Evolutionary conservation across 2,329 filamentous ascomycete species (phyloP).

Genomic region (Microcyclosporella mali): DNA sequence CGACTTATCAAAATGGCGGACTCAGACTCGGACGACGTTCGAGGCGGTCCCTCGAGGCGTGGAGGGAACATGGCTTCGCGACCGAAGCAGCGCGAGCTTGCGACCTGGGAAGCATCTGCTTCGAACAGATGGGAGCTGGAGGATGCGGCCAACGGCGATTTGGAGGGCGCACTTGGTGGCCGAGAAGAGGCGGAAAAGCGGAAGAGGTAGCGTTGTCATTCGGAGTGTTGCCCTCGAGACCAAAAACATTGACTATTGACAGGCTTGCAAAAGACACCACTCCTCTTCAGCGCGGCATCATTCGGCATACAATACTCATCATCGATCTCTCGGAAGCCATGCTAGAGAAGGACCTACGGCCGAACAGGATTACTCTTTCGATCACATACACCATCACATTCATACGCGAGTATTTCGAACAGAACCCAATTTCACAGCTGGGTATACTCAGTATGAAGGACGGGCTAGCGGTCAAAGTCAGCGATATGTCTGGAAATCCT

Average conservation of each 20-base stretch:
- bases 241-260: slow-evolving; percentile 6
- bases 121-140: slow-evolving; percentile 29
- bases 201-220: slow-evolving; percentile 23
- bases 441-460: slow-evolving; percentile 91
- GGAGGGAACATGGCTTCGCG: slow-evolving; percentile 21
- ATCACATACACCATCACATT: slow-evolving; percentile 81
- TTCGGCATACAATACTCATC: slow-evolving; percentile 87
- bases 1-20: slow-evolving; percentile 20
- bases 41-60: slow-evolving; percentile 6
- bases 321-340: slow-evolving; percentile 91
- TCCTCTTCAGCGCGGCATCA: slow-evolving; percentile 91
- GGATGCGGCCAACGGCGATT: slow-evolving; percentile 30
- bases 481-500: slow-evolving; percentile 86
- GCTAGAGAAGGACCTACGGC: slow-evolving; percentile 88
- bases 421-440: slow-evolving; percentile 95
- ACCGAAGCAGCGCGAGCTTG: slow-evolving; percentile 25
- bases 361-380: slow-evolving; percentile 75
- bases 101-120: slow-evolving; percentile 31
- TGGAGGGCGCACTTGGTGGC: slow-evolving; percentile 31
- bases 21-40: slow-evolving; percentile 19
- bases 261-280: slow-evolving; percentile 89
- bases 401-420: slow-evolving; percentile 91
- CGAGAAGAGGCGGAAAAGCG: slow-evolving; percentile 34
- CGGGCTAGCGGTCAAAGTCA: slow-evolving; percentile 77
- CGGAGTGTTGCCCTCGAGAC: too few relatives aligned